These are phyloP conservation scores for Calonectria hongkongensis DNA, from an alignment of 2,329 filamentous ascomycete genomes.

Conservation along the genomic window DNA sequence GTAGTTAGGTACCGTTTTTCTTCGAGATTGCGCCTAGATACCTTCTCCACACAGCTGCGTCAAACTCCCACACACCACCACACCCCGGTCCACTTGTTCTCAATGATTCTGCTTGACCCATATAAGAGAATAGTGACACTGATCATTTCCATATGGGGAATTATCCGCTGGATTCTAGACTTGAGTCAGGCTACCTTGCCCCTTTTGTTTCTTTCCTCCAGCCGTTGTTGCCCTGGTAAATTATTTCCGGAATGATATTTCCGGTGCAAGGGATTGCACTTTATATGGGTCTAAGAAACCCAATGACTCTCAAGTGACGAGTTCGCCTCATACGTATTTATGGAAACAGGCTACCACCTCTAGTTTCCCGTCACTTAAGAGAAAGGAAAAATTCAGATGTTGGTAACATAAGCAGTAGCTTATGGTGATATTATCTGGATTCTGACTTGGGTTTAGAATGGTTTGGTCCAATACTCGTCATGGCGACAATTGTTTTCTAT, in stretches of 20 bases:
- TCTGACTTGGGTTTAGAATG: too few species aligned
- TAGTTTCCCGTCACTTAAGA: too few species aligned
- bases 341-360: too few species aligned
- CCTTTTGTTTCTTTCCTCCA: not conserved
- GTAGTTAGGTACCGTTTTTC: not conserved
- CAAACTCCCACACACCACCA: constrained; percentile 24
- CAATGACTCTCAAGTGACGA: not conserved
- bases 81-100: constrained; percentile 1
- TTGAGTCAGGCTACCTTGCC: too few species aligned
- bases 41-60: constrained; percentile 20
- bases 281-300: constrained; percentile 2
- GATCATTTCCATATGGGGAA: constrained; percentile 23
- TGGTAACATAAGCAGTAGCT: too few species aligned
- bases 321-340: not conserved
- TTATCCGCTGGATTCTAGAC: constrained; percentile 25
- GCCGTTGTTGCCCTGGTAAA: not conserved
- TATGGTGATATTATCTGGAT: too few species aligned
- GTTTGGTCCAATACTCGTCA: too few species aligned
- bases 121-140: constrained; percentile 1
- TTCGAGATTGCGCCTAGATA: not conserved
- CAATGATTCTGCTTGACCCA: constrained; percentile 5
- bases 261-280: constrained; percentile 16
- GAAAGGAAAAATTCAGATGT: too few species aligned
- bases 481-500: too few species aligned
- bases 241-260: constrained; percentile 32